phyloP scores from a whole-genome alignment of 257 asterid species.

The Solanum ossicruentum region DNA sequence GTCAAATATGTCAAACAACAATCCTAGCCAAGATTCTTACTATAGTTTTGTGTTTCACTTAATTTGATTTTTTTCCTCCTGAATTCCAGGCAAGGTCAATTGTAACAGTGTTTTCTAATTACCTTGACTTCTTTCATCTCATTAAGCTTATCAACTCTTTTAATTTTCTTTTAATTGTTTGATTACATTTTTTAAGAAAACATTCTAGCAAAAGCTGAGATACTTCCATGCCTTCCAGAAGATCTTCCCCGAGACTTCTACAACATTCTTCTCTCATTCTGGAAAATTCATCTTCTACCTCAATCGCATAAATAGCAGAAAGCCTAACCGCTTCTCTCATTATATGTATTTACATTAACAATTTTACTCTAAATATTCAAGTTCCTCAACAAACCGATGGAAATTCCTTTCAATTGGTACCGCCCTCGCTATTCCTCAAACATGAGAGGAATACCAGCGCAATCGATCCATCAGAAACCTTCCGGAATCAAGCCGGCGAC shows the following conservation, averaged over 20 bases:
- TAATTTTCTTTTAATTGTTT: neutral
- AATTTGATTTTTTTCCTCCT: neutral
- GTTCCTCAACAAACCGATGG: constrained; percentile 7
- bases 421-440: neutral
- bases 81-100: neutral
- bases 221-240: neutral
- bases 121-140: neutral
- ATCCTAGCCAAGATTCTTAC: neutral
- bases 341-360: no score
- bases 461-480: neutral
- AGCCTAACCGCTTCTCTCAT: neutral
- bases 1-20: neutral
- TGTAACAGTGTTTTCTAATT: neutral
- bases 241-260: neutral
- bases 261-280: neutral
- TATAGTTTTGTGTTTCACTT: neutral
- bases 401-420: constrained; percentile 24
- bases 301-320: neutral
- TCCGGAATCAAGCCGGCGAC: constrained; percentile 2
- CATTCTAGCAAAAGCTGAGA: neutral
- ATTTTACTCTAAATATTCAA: neutral
- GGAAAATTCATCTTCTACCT: neutral
- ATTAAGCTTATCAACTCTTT: neutral
- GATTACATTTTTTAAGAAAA: no score
- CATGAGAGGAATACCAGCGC: constrained; percentile 12